Conservation (phyloP, 768 basidiomycete species). For the Tricholoma flavovirens region DNA sequence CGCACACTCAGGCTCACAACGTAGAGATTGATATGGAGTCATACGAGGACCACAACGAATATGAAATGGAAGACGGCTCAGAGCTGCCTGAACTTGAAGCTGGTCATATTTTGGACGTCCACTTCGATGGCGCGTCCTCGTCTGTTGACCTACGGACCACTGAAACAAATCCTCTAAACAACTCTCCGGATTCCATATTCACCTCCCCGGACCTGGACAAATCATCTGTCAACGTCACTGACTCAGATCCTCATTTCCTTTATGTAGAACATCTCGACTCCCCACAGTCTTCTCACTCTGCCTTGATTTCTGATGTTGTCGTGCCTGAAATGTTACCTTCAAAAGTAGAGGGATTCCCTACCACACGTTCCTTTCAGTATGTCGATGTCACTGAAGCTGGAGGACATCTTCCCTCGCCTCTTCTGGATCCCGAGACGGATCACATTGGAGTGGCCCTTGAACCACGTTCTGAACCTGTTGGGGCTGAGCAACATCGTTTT, state of each 20-base stretch:
- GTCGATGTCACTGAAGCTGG: neutral
- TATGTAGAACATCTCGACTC: neutral
- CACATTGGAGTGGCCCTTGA: neutral
- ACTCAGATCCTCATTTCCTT: neutral
- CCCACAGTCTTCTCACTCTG: neutral
- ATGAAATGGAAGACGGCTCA: conserved; percentile 48
- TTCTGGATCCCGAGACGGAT: neutral
- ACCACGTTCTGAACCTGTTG: neutral
- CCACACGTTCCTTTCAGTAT: neutral
- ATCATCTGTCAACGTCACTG: neutral
- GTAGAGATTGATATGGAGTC: conserved; percentile 64
- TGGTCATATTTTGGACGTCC: conserved; percentile 39
- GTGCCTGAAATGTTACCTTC: neutral
- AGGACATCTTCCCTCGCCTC: neutral
- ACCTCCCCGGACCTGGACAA: neutral
- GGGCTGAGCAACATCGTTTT: neutral
- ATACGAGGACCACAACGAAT: conserved; percentile 45
- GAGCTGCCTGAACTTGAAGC: conserved; percentile 21
- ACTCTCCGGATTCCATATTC: conserved; percentile 15
- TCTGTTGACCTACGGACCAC: neutral
- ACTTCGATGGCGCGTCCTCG: conserved; percentile 40
- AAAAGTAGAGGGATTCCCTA: neutral
- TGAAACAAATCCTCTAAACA: conserved; percentile 6
- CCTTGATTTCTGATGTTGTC: neutral
- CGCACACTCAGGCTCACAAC: conserved; percentile 16